Base-by-base conservation (phyloP, 805 yeast species). In the Candida xiaguanensis region DNA sequence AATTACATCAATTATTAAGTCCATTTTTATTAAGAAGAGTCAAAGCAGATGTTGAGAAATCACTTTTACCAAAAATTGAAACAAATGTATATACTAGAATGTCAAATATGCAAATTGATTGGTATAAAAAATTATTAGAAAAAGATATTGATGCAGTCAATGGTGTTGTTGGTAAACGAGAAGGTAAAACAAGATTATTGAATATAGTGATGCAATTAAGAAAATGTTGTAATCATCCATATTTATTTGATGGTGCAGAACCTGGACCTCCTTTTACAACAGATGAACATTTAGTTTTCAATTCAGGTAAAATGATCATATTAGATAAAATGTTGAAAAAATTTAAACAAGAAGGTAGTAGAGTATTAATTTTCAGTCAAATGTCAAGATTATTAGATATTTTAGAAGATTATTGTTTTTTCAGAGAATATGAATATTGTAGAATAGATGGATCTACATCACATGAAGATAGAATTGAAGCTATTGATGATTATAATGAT, bases 261-360 rank as follows among this genome's bases (percentile, higher is more conserved):
- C 98, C 97, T 0, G 98, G 98, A 8, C 98, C 98, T 1, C 98
- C 98, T 1, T 91, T 73, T 55, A 91, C 97, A 1, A 91, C 95
- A 1, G 97, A 89, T 60, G 97, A 90, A 59, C 98, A 91, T 63
- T 71, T 91, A 46, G 82, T 90, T n/a, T 81, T 52, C 66, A 91
- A 91, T 57, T 75, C 95, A 5, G 96, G 95, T 22, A 90, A 90
- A 58, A 85, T 90, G 90, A 74, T 85, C 39, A 86, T 91, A 25
- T 65, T 90, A 40, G 98, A 90, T 57, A 87, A 87, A 53, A 67
- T 90, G 55, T 64, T 91, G 49, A 80, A 78, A 48, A 82, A 85
- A 49, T 68, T 85, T 58, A 75, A 80, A 50, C 71, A 63, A 25
- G 78, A 82, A 37, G 98, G 97, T 0, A 87, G 96, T 2, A 74